These are phyloP conservation scores for Spergularia marina DNA, from an alignment of 148 eudicot genomes.

Conservation along the genomic window DNA sequence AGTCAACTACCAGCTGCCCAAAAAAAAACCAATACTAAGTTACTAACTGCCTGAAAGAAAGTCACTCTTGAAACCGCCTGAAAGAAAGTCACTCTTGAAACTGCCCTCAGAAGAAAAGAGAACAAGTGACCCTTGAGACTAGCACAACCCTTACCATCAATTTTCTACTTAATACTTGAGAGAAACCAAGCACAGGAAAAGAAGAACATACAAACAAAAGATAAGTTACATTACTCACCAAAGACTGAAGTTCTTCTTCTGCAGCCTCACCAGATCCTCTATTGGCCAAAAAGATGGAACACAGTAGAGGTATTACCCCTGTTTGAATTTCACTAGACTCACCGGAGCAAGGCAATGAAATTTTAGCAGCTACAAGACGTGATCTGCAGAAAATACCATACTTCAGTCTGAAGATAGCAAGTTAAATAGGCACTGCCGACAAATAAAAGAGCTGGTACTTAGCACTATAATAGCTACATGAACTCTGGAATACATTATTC, in stretches of 20 bases:
- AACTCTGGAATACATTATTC: background rate
- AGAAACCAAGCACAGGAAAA: background rate
- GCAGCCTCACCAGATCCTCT: slow-evolving; percentile 84
- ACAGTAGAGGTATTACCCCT: slow-evolving; percentile 67
- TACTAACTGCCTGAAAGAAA: too few relatives aligned
- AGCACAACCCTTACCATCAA: background rate
- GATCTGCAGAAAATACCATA: slow-evolving; percentile 50
- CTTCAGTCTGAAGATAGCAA: slow-evolving; percentile 8
- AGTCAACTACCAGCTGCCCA: background rate
- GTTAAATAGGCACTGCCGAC: background rate
- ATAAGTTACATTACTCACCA: slow-evolving; percentile 46
- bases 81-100: too few relatives aligned
- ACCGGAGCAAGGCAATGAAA: slow-evolving; percentile 45
- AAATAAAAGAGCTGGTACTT: background rate
- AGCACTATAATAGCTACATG: background rate
- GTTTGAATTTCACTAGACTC: slow-evolving; percentile 37
- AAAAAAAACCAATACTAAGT: too few relatives aligned
- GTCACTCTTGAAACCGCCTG: too few relatives aligned
- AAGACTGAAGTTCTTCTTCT: slow-evolving; percentile 61
- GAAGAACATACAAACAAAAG: background rate
- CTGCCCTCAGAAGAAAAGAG: too few relatives aligned
- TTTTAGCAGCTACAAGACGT: slow-evolving; percentile 64
- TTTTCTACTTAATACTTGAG: background rate
- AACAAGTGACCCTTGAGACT: background rate
- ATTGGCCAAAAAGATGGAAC: slow-evolving; percentile 88